A percentile compares a stretch with the other conserved stretches of the same genome.
These are phyloP conservation scores for Sungouiozyma ichnusensis DNA, from an alignment of 805 yeast species.

Conservation along the genomic window DNA sequence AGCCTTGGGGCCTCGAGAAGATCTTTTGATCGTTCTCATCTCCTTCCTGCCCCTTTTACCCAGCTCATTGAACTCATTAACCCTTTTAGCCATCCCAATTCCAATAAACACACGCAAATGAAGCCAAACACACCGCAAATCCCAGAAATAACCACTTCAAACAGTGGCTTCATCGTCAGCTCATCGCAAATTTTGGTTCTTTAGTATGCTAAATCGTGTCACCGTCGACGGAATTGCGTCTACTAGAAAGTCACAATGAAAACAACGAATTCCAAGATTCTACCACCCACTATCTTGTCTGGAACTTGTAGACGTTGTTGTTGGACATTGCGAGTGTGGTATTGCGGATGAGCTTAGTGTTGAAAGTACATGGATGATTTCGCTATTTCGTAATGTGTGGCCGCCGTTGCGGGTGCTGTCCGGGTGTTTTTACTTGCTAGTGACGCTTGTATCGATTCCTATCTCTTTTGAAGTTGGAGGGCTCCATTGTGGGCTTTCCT, in stretches of 20 bases:
- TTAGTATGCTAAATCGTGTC: no score
- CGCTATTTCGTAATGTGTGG: neutral
- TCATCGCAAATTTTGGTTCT: neutral
- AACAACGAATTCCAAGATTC: no score
- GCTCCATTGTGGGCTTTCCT: constrained; percentile 76
- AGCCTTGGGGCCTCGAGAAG: constrained; percentile 24
- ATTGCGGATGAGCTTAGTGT: neutral
- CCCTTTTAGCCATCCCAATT: neutral
- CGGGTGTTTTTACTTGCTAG: constrained; percentile 51
- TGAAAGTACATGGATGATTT: neutral
- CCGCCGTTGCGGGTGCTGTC: constrained; percentile 26
- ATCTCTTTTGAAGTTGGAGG: constrained; percentile 94
- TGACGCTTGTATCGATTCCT: constrained; percentile 76
- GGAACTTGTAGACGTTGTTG: neutral
- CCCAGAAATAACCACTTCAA: neutral
- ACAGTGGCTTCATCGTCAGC: neutral
- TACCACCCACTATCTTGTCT: no score
- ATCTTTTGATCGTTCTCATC: constrained; percentile 48
- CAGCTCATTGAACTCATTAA: no score
- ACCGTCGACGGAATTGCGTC: no score
- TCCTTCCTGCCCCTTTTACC: constrained; percentile 48
- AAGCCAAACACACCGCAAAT: neutral
- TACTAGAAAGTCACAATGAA: no score
- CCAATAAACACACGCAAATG: neutral
- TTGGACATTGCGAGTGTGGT: neutral